Conservation (phyloP, 208 protist species). For the Leishmania amazonensis region DNA sequence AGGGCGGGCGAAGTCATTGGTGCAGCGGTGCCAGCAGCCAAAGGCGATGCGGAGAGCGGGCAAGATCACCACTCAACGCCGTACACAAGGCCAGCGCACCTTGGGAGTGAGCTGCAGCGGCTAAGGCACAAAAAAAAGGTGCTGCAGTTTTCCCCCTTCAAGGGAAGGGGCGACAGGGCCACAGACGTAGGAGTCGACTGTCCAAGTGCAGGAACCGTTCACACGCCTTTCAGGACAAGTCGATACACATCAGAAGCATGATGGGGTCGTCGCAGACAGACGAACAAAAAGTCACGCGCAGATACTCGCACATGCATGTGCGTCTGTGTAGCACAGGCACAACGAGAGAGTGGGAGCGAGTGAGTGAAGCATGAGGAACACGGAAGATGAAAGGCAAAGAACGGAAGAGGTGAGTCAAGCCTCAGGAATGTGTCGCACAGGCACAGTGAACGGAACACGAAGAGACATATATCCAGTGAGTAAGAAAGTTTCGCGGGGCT, state of each 20-base stretch:
- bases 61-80: too few species aligned
- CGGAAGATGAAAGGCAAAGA: neutral
- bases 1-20: neutral
- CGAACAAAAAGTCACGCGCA: neutral
- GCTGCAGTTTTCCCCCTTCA: neutral
- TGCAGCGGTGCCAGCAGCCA: neutral
- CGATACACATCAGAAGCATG: too few species aligned
- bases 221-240: too few species aligned
- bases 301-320: neutral
- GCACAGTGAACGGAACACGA: neutral
- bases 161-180: neutral
- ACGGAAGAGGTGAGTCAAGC: neutral
- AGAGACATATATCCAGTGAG: neutral
- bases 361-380: neutral
- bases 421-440: neutral
- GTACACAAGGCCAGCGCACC: neutral
- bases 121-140: neutral
- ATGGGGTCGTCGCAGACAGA: neutral
- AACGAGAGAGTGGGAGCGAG: neutral
- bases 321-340: neutral
- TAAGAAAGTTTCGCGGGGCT: neutral
- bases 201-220: neutral
- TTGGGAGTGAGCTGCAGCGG: neutral
- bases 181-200: neutral
- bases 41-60: neutral